Conservation (phyloP, 1,284 basidiomycete species). For the Butyriboletus appendiculatus region DNA sequence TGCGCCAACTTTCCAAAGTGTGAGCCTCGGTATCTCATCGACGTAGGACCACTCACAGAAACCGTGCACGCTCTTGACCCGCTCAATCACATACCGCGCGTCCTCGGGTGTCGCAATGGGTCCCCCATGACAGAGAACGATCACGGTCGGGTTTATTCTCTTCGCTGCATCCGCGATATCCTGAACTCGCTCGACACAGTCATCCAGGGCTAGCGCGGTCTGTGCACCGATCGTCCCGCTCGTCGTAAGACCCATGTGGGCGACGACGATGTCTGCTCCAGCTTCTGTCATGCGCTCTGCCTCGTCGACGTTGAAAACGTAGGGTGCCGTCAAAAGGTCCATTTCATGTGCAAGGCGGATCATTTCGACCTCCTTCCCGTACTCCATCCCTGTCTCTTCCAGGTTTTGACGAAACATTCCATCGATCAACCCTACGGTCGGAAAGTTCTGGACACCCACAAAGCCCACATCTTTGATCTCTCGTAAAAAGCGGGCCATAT, state of each 20-base stretch:
- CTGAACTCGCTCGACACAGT: constrained; percentile 25
- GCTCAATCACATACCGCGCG: constrained; percentile 26
- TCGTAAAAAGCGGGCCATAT: constrained; percentile 26
- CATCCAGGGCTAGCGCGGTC: constrained; percentile 25
- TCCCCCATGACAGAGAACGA: constrained; percentile 33
- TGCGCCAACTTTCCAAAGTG: constrained; percentile 21
- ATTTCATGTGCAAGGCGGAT: constrained; percentile 28
- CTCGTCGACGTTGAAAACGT: constrained; percentile 31
- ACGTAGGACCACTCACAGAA: constrained; percentile 24
- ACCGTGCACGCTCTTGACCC: constrained; percentile 24
- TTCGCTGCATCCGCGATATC: constrained; percentile 21
- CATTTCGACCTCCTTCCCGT: constrained; percentile 36
- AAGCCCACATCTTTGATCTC: constrained; percentile 32
- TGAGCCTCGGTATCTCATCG: neutral
- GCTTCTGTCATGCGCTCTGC: constrained; percentile 27
- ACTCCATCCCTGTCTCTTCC: constrained; percentile 35
- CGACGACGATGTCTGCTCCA: constrained; percentile 34
- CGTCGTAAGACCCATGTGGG: constrained; percentile 35
- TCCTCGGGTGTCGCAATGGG: constrained; percentile 29
- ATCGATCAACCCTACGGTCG: constrained; percentile 34
- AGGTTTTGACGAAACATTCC: constrained; percentile 34
- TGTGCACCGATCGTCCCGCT: constrained; percentile 29
- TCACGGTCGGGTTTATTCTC: constrained; percentile 20
- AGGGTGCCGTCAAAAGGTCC: constrained; percentile 31
- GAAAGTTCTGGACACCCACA: constrained; percentile 33